Percentiles rank a stretch among this genome's conserved stretches.
Conservation (phyloP, 1,284 basidiomycete species). For the Puccinia novopanici region DNA sequence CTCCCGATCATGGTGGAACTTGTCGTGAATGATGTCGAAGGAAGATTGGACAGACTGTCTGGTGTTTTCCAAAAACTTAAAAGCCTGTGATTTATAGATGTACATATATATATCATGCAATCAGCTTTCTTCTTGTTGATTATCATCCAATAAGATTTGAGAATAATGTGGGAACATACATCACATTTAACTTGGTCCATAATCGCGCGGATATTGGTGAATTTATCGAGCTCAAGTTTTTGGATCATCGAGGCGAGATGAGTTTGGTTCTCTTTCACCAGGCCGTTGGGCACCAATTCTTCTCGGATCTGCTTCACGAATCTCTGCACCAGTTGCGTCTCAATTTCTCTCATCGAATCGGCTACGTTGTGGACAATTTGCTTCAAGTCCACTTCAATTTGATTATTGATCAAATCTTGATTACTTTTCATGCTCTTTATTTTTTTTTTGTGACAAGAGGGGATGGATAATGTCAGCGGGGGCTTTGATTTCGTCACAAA, state of each 20-base stretch:
- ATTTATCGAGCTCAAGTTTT: conserved; percentile 20
- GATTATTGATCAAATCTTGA: conserved; percentile 26
- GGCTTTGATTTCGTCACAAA: not conserved
- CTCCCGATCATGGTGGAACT: conserved; percentile 32
- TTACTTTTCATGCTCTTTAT: conserved; percentile 34
- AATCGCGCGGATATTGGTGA: conserved; percentile 11
- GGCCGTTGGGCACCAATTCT: conserved; percentile 16
- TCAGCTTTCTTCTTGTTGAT: not conserved
- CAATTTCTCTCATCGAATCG: conserved; percentile 13
- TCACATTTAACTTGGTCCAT: conserved; percentile 32
- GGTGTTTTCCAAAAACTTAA: conserved; percentile 29
- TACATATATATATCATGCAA: not conserved
- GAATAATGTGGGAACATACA: not conserved
- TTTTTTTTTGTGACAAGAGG: not conserved
- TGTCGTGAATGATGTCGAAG: conserved; percentile 29
- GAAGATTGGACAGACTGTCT: conserved; percentile 33
- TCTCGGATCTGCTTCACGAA: conserved; percentile 15
- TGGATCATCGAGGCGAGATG: conserved; percentile 23
- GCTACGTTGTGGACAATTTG: not conserved
- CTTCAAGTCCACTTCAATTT: conserved; percentile 22
- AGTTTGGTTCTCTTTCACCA: conserved; percentile 18
- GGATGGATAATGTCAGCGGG: not conserved
- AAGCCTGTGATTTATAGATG: conserved; percentile 9
- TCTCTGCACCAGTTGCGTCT: not conserved
- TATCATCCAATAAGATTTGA: not conserved